Evolutionary conservation across 352 stramenopile species (phyloP).

Genomic region (Phytopythium cucurbitacearum): DNA sequence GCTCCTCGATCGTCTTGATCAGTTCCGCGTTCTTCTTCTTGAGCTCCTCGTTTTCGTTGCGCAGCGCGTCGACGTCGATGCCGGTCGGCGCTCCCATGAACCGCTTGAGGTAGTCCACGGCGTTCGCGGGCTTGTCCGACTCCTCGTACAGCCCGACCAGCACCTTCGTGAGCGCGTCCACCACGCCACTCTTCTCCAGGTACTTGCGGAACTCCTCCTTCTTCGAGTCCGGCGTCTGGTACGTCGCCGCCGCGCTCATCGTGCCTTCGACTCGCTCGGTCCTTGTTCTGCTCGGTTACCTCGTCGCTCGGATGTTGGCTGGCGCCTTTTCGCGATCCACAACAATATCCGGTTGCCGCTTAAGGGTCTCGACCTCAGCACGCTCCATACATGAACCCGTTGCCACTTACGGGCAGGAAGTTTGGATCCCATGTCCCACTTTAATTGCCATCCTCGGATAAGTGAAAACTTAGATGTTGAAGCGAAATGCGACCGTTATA

Average conservation of each 20-base stretch:
- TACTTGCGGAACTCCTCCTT: constrained; percentile 99
- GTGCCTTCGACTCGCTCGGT: neutral
- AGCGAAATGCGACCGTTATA: neutral
- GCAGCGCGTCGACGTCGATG: constrained; percentile 87
- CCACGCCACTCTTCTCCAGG: constrained; percentile 96
- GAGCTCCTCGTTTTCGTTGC: constrained; percentile 88
- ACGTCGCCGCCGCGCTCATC: constrained; percentile 53
- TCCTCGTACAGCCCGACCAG: constrained; percentile 97
- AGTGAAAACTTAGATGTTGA: neutral
- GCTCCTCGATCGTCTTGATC: constrained; percentile 87
- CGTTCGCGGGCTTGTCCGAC: constrained; percentile 93
- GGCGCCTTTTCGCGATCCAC: constrained; percentile 3
- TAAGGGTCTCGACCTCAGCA: neutral
- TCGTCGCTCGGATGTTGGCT: neutral
- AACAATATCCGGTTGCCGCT: neutral
- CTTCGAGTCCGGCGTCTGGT: constrained; percentile 94
- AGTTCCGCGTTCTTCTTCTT: constrained; percentile 92
- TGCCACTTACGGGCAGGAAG: constrained; percentile 3
- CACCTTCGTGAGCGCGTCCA: constrained; percentile 97
- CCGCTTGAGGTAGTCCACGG: constrained; percentile 96
- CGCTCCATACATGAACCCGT: neutral
- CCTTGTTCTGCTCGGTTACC: neutral
- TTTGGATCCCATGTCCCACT: neutral
- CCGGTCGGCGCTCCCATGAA: constrained; percentile 93
- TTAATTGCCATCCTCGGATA: neutral